Base-by-base conservation (phyloP, 1,284 basidiomycete species). In the Sporisorium graminicola region DNA sequence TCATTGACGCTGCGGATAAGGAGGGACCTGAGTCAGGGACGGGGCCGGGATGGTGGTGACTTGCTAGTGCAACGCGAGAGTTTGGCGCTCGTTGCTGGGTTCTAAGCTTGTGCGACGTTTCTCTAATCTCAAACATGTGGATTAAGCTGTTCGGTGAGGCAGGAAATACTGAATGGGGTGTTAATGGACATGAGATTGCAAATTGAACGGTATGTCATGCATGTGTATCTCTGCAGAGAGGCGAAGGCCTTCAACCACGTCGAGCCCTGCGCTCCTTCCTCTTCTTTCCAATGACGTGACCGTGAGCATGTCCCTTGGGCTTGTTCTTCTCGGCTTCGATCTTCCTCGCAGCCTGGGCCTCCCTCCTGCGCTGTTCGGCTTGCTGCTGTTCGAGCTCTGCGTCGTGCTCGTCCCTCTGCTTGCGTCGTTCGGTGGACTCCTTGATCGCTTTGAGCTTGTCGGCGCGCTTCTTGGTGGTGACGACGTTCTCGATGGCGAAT, bases 401-500 rank as follows among this genome's bases (percentile, higher is more conserved):
- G 26, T 58, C 61, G 47, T 66, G 43, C 40, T 70, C 71, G 13
- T 65, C 61, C 27, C 64, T 37, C 35, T 51, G 46, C 37, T 76
- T 74, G 16, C 72, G 58, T 9, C 70, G 51, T 33, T 74, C 70
- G 10, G 62, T 54, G 1, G 58, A 67, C 29, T 79, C 73, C 40
- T 78, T 77, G 26, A 72, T 62, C 8, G 79, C 78, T 42, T 77
- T 77, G 37, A 67, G 49, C 47, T 77, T 75, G 26, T 77, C 75
- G 1, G 76, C 68, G n/a, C 70, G 50, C 56, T 82, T 77, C 66
- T 84, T 83, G 43, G 80, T 82, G 0, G 80, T 76, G 29, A 77
- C 77, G 35, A 79, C 75, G 57, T 85, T 85, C 37, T 85, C 84
- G 42, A 85, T 82, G 6, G 81, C 78, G 52, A 85, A 85, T 52